Evolutionary conservation across 768 basidiomycete species (phyloP), one percentile per base, ranked within the genome.

Genomic region (Russula earlei): DNA sequence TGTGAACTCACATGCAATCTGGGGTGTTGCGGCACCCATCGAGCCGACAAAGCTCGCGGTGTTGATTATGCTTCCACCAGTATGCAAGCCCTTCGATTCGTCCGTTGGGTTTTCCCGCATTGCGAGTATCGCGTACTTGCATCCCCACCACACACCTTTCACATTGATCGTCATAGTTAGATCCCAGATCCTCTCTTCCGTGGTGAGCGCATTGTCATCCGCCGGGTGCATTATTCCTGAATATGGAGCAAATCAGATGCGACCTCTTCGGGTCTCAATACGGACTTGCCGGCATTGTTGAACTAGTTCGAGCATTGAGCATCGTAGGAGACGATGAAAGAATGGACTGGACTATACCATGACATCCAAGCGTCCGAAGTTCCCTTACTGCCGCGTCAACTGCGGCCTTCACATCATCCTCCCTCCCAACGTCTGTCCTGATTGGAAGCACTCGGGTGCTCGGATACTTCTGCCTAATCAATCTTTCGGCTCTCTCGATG

Each of bases 101-200:
- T 97, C 93, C 44, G 81, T 81, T 11, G 90, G 81, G 71, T 99
- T 99, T 59, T 90, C 71, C 58, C 91, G 84, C 95, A 99, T 99
- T 36, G 96, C 96, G 49, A 85, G 75, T 67, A 99, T 94, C 5
- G 95, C 96, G 66, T 98, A 85, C 72, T 97, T 98, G 78, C 88
- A 94, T 31, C 96, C 96, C 85, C 87, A 99, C 96, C 95, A 98
- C 57, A 98, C 96, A 49, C 96, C 96, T 72, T 98, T 99, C 66
- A 95, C 81, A 69, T 98, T 98, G 75, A 97, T 83, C 60, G 85
- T 80, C 85, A 89, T 89, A 2, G 89, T 91, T 55, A 91, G 75
- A 67, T 91, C 89, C 95, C 96, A 99, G 70, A 98, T 91, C 49
- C 78, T 81, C 71, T 99, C 96, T 67, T 95, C 92, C 17, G 96